A percentile compares a stretch with the other conserved stretches of the same genome.
Conservation (phyloP, 306 rosid genomes). For the Fragaria iinumae region DNA sequence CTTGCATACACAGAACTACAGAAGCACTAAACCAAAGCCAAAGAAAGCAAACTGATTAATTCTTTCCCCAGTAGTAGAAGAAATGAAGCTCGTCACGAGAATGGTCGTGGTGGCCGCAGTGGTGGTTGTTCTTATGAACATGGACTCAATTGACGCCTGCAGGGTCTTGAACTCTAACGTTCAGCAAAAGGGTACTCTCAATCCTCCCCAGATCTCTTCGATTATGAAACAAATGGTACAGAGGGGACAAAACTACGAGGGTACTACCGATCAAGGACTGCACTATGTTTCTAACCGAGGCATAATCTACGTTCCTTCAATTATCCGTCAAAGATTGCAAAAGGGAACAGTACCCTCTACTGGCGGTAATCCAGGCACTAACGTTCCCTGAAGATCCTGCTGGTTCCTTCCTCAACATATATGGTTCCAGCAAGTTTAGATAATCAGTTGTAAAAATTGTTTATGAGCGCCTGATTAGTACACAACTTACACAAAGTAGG, state of each 20-base stretch:
- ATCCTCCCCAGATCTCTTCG: neutral
- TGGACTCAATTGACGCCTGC: constrained; percentile 11
- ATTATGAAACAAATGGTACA: neutral
- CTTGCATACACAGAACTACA: neutral
- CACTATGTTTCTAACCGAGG: neutral
- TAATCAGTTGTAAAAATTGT: neutral
- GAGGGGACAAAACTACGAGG: neutral
- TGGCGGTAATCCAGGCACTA: neutral
- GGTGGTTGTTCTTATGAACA: constrained; percentile 9
- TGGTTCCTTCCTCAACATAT: neutral
- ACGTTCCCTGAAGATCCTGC: neutral
- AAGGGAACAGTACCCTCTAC: neutral
- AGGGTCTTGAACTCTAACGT: constrained; percentile 4
- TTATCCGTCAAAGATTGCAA: constrained; percentile 5
- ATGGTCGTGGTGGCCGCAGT: neutral
- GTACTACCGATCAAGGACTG: neutral
- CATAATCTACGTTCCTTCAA: constrained; percentile 1
- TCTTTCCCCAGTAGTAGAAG: neutral
- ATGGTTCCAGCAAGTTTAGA: neutral
- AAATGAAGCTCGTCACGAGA: constrained; percentile 9
- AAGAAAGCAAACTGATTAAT: neutral
- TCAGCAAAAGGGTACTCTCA: neutral
- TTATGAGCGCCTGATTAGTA: neutral
- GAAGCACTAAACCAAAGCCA: neutral
- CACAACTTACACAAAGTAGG: neutral